A percentile compares a stretch with the other conserved stretches of the same genome.
Conservation (phyloP, 1,284 basidiomycete species). For the Grifola frondosa region DNA sequence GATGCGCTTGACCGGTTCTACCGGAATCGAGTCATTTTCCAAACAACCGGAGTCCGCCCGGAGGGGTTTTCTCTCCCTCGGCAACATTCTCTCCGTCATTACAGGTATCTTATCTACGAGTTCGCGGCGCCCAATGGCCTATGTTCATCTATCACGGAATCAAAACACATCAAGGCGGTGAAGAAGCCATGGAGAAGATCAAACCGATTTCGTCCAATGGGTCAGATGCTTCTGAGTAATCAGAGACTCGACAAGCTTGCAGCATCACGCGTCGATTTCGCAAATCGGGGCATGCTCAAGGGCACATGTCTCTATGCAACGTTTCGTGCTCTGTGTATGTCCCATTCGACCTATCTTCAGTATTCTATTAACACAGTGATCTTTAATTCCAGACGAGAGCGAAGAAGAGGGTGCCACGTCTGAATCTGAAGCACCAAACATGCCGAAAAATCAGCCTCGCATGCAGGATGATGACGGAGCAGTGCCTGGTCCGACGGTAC, state of each 20-base stretch:
- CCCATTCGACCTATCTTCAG: too few species aligned
- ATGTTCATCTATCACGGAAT: constrained; percentile 25
- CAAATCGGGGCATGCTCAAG: constrained; percentile 10
- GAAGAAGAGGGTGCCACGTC: background rate
- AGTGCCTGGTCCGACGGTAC: background rate
- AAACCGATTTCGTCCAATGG: constrained; percentile 12
- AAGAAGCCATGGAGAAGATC: constrained; percentile 22
- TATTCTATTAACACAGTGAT: too few species aligned
- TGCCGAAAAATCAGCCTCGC: too few species aligned
- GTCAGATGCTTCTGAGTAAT: constrained; percentile 17
- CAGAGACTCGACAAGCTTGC: constrained; percentile 10
- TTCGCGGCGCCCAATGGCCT: constrained; percentile 23
- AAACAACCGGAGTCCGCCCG: constrained; percentile 6
- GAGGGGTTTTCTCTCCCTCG: constrained; percentile 16
- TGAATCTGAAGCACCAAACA: too few species aligned
- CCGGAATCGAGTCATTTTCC: constrained; percentile 12
- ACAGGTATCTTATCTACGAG: constrained; percentile 7
- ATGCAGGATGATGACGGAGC: too few species aligned
- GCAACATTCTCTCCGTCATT: constrained; percentile 21
- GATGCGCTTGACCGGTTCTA: constrained; percentile 12
- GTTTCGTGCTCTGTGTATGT: too few species aligned
- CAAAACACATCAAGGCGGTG: constrained; percentile 21
- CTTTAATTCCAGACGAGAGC: background rate
- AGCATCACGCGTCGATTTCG: constrained; percentile 11
- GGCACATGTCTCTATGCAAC: constrained; percentile 3